Evolutionary conservation across 352 stramenopile species (phyloP), one percentile per base, ranked within the genome.

Genomic region (Phytophthora pseudosyringae): DNA sequence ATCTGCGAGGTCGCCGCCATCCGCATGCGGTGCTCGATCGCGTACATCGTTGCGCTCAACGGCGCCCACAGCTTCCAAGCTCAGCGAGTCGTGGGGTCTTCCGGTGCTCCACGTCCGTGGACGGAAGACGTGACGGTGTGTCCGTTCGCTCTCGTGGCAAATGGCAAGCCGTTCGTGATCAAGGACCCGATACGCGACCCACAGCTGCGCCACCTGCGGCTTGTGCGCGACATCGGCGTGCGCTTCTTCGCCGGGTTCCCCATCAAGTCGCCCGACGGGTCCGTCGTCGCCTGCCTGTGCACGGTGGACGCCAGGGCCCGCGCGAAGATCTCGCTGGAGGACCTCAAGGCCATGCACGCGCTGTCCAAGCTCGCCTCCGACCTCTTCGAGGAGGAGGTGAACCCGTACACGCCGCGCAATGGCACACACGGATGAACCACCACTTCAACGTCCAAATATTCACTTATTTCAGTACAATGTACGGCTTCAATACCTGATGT

Each of bases 241-340:
- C 77, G 58, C 0, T 90, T 89, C 59, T 85, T 83, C 58, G 80
- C 80, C 1, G 64, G 80, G 1, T 89, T 89, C 51, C 81, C 83
- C 41, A 77, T 90, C 38, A 69, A 68, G 11, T 64, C 63, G 3
- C 53, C 55, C 10, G 38, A 65, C 28, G 69, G 66, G 0, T 33
- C 35, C 3, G 48, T 76, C 5, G 45, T 71, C 5, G 83, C 80
- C 4, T 78, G 69, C 25, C 64, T 91, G 9, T 90, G 79, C 47
- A 67, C 70, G 0, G 29, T 78, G 3, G 73, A 84, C 64, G 60
- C 64, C 0, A 36, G 66, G 8, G 16, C 59, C 5, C 72, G 76
- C 16, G 72, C 74, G 15, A 71, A 59, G 26, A 60, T 88, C 40
- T 69, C 75, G 4, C 41, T 80, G 35, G 61, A 80, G 9, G 78